Conservation (phyloP, 2,329 filamentous ascomycete genomes). For the Colletotrichum camelliae region DNA sequence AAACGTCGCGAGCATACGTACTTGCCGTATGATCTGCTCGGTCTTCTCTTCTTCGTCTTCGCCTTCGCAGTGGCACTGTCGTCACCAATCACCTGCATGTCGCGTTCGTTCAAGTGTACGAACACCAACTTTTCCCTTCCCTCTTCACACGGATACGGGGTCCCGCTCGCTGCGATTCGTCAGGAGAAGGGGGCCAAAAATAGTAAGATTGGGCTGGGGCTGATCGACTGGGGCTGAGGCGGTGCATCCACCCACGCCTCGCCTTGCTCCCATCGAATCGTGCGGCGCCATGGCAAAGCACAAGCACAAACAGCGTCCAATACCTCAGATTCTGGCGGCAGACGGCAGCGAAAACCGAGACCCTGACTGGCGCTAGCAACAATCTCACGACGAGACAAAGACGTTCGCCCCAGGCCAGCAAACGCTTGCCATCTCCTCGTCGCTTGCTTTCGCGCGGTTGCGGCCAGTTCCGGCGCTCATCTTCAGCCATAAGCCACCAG, state of each 20-base stretch:
- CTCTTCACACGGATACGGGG: slow-evolving; percentile 2
- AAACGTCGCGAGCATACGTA: not conserved
- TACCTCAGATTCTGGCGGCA: not conserved
- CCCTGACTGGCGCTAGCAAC: not conserved
- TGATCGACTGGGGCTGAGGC: slow-evolving; percentile 23
- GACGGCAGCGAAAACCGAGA: not conserved
- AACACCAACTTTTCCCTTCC: not conserved
- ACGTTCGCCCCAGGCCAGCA: not conserved
- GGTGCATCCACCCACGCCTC: slow-evolving; percentile 12
- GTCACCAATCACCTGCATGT: not conserved
- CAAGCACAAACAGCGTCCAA: not conserved
- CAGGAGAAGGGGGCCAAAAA: slow-evolving; percentile 18
- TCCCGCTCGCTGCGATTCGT: not conserved
- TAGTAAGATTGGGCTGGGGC: slow-evolving; percentile 23
- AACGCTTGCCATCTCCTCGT: not conserved
- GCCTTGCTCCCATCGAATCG: slow-evolving; percentile 1
- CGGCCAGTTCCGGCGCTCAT: slow-evolving; percentile 6
- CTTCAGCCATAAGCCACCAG: slow-evolving; percentile 4
- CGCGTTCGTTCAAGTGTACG: not conserved
- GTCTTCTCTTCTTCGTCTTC: not conserved
- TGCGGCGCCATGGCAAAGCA: not conserved
- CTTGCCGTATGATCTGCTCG: not conserved
- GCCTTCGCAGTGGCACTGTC: not conserved
- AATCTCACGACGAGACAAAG: not conserved
- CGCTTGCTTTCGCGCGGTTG: not conserved